A percentile compares a stretch with the other conserved stretches of the same genome.
Conservation (phyloP, 345 rosid species). For the Gossypium raimondii region DNA sequence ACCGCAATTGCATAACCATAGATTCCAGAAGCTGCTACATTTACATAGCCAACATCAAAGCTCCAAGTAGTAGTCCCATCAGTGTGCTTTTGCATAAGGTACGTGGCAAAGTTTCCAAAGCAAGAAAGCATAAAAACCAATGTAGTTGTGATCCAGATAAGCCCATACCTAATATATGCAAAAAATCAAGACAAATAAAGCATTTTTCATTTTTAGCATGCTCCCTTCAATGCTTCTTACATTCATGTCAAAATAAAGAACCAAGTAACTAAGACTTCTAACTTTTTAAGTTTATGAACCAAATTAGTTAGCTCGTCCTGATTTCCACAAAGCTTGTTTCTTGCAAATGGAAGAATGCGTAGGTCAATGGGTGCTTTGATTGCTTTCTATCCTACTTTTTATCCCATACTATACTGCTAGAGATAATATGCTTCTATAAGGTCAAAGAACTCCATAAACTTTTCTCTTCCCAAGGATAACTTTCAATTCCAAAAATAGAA, state of each 20-base stretch:
- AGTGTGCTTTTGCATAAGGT: constrained; percentile 59
- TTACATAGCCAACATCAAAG: constrained; percentile 81
- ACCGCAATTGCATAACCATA: constrained; percentile 75
- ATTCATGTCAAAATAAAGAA: constrained; percentile 1
- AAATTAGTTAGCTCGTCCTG: not conserved
- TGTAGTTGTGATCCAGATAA: constrained; percentile 87
- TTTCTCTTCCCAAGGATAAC: not conserved
- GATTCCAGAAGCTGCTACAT: constrained; percentile 55
- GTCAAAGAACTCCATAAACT: not conserved
- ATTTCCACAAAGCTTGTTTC: not conserved
- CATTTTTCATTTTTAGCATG: not conserved
- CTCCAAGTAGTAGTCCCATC: constrained; percentile 57
- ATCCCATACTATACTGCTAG: not conserved
- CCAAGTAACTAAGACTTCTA: not conserved
- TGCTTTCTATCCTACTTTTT: not conserved
- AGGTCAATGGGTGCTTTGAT: not conserved
- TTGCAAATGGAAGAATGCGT: not conserved
- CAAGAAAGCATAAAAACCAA: constrained; percentile 75
- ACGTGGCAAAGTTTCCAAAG: constrained; percentile 83
- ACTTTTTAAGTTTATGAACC: not conserved
- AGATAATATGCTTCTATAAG: not conserved
- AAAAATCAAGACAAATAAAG: constrained; percentile 14
- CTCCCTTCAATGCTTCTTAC: not conserved
- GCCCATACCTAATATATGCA: constrained; percentile 67
- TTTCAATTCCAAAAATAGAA: not conserved